Evolutionary conservation across 345 rosid genomes (phyloP), one percentile per base, ranked within the genome.

Genomic region (Eutrema japonicum): DNA sequence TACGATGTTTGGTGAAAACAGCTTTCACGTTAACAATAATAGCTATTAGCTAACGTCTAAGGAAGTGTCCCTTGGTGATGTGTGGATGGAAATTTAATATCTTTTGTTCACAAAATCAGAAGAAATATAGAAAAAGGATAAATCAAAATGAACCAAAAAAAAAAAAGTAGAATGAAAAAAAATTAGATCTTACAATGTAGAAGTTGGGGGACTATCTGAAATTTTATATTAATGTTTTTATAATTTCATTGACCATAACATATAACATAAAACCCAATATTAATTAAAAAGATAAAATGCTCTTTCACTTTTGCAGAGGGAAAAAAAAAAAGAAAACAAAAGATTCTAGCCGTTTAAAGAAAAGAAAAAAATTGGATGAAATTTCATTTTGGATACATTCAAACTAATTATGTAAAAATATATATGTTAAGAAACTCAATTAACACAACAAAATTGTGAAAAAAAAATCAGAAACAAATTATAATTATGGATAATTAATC

Each of bases 1-100:
- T 10, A 66, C 71, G 58, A 36, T 66, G 71, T 66, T 66, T 37
- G 71, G 33, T 66, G 48, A 66, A 50, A 38, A 66, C 48, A 66
- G 58, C 70, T 50, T 66, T 55, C n/a, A 18, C 50, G 48, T 66
- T 60, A 72, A n/a, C 50, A 62, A 8, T 72, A 29, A 45, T 45
- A 30, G 14, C 5, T 49, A 8, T 49, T 55, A 55, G 38, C 41
- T 43, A 55, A 48, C n/a, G 30, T 63, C 7, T 64, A 63, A 43
- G 32, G 30, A 54, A 9, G 47, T 66, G 77, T 50, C 47, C 70
- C 60, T 40, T 48, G 30, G 18, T 48, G 45, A 57, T 66, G 30
- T 73, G 67, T 66, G 45, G 49, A 38, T 37, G 72, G 10, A 55
- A 65, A 36, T 55, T 56, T 41, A 10, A 8, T 43, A 14, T 72